Base-by-base conservation (phyloP, 108 stramenopile species). In the Skeletonema costatum region DNA sequence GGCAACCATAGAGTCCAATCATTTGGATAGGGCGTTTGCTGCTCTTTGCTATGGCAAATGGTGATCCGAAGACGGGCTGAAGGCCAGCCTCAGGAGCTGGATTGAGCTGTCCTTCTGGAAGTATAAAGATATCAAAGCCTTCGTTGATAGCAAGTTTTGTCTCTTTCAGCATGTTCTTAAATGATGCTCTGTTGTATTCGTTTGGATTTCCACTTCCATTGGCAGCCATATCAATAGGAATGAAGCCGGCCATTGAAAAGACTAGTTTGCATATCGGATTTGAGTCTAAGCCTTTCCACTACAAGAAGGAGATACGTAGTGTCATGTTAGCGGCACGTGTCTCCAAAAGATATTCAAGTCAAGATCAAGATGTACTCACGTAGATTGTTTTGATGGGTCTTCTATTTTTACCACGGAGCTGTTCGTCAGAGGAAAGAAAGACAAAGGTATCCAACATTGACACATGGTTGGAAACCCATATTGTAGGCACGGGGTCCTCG, bases 31-130 rank as follows among this genome's bases (percentile, higher is more conserved):
- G 92, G 31, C 94, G 76, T 38, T 76, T 72, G 33, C 88, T 85
- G 77, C 88, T 89, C 46, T 78, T 73, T 8, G 94, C 89, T 65
- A 96, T 64, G 21, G 86, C 88, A 68, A 71, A 93, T 32, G 94
- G 92, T 29, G 92, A 92, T 8, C 87, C 70, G 66, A 89, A 92
- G 17, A 90, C 70, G 21, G 89, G 89, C 60, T 88, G 78, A 21
- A 93, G 66, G 10, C 91, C 90, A 13, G 85, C 65, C 66, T 90
- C 88, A 8, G 94, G 94, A 13, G 71, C 75, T 1, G 94, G 94
- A 76, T 96, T 96, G 48, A 92, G 74, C 72, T 96, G 94, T 39
- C 94, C 94, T 73, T 96, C 94, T 0, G 94, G 94, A 38, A 93
- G 59, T 36, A 96, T 87, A 3, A 90, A 86, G 68, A 96, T 85